Conservation (phyloP, 148 eudicot genomes). For the Nepenthes gracilis region DNA sequence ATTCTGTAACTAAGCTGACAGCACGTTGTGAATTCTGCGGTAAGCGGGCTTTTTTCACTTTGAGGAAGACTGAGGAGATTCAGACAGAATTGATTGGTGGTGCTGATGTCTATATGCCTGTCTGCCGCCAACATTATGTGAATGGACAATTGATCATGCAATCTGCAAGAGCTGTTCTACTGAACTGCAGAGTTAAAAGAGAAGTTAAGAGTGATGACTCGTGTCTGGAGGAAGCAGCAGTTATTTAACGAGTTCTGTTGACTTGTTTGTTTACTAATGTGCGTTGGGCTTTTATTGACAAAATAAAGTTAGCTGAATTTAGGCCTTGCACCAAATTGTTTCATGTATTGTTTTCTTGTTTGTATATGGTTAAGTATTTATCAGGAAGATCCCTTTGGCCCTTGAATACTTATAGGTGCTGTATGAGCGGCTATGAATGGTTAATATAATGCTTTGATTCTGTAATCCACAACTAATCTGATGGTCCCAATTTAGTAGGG, state of each 20-base stretch:
- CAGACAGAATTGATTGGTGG: constrained; percentile 68
- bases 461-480: too few relatives aligned
- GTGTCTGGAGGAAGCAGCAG: constrained; percentile 13
- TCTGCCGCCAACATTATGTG: constrained; percentile 79
- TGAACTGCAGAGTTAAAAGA: constrained; percentile 9
- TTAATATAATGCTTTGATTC: too few relatives aligned
- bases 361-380: too few relatives aligned
- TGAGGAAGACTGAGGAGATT: constrained; percentile 56
- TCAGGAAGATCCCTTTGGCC: too few relatives aligned
- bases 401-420: too few relatives aligned
- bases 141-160: constrained; percentile 30
- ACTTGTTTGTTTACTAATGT: too few relatives aligned
- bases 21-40: constrained; percentile 77
- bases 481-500: too few relatives aligned
- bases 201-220: constrained; percentile 7
- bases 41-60: constrained; percentile 58
- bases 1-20: constrained; percentile 63
- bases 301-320: too few relatives aligned
- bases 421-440: too few relatives aligned
- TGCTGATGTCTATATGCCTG: constrained; percentile 74
- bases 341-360: too few relatives aligned
- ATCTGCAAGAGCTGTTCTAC: constrained; percentile 14
- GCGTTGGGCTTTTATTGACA: too few relatives aligned
- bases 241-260: constrained; percentile 4
- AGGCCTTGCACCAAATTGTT: too few relatives aligned